Evolutionary conservation across 164 flowering plant genomes (phyloP), one percentile per base, ranked within the genome.

Genomic region (Macadamia integrifolia): DNA sequence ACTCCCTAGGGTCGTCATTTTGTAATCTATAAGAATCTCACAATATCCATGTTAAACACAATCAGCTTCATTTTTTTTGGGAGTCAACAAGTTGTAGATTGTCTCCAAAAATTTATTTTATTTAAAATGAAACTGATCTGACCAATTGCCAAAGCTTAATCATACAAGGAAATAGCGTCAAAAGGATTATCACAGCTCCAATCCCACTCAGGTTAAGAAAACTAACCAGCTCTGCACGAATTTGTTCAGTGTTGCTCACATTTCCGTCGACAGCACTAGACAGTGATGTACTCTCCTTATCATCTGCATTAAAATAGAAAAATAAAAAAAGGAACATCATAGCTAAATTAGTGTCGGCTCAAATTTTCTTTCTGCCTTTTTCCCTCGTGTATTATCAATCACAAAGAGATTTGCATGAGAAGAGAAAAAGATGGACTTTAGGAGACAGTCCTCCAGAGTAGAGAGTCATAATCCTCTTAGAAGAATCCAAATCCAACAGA

Each of bases 141-240:
- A 44, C 30, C 42, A 44, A 63, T 56, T 56, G 32, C 49, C 32
- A 56, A 17, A 42, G 43, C 28, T 56, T 28, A 35, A 56, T 32
- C 6, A 29, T 14, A 53, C 55, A 62, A 62, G 11, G 35, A 31
- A 70, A 70, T 15, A 44, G 5, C 31, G 58, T 23, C 40, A n/a
- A 29, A 42, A 62, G 28, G 28, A 42, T 1, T 13, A 11, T 28
- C 42, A 17, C 23, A 43, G 69, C 7, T 58, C 35, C 42, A 48
- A 18, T 31, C 55, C 8, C 60, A 29, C 10, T 18, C 35, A 9
- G 28, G 55, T 2, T 49, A 48, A 53, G 65, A 13, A 64, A 73
- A 74, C 76, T 46, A 52, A 69, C 76, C 72, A 69, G 44, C n/a
- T 58, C 55, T 50, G 61, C 58, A 68, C 32, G 65, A 57, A 30